Conservation (phyloP, 768 basidiomycete species). For the Mycena venus region DNA sequence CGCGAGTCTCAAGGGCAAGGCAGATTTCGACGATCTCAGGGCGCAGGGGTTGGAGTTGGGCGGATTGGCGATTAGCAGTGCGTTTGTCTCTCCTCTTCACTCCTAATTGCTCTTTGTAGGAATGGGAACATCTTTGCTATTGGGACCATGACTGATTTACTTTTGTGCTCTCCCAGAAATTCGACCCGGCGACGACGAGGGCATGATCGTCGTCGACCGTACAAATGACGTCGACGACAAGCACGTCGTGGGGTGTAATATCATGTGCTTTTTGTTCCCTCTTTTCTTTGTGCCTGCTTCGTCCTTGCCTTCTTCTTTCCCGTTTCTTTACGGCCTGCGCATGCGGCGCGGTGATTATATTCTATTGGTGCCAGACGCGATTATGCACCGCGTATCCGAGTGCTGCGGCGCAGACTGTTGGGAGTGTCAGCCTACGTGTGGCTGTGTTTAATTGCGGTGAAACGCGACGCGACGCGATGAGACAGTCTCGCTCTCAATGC, state of each 20-base stretch:
- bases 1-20: conserved; percentile 65
- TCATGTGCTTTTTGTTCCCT: no score
- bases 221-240: conserved; percentile 38
- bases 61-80: conserved; percentile 59
- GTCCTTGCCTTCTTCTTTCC: neutral
- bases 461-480: no score
- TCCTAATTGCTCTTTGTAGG: neutral
- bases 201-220: conserved; percentile 57
- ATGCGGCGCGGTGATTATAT: no score
- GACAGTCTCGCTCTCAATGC: no score
- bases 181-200: conserved; percentile 73
- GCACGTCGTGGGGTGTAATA: conserved; percentile 34
- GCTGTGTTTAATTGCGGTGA: no score
- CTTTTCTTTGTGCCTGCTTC: conserved; percentile 36
- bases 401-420: no score
- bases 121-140: neutral
- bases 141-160: neutral
- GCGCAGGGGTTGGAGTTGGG: conserved; percentile 50
- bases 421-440: no score
- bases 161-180: conserved; percentile 60
- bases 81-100: conserved; percentile 25
- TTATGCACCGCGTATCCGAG: no score
- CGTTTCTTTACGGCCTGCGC: conserved; percentile 42
- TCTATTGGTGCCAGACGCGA: no score
- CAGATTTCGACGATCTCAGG: conserved; percentile 66